Conservation (phyloP, 2,329 filamentous ascomycete genomes). For the Penicillium sp. region DNA sequence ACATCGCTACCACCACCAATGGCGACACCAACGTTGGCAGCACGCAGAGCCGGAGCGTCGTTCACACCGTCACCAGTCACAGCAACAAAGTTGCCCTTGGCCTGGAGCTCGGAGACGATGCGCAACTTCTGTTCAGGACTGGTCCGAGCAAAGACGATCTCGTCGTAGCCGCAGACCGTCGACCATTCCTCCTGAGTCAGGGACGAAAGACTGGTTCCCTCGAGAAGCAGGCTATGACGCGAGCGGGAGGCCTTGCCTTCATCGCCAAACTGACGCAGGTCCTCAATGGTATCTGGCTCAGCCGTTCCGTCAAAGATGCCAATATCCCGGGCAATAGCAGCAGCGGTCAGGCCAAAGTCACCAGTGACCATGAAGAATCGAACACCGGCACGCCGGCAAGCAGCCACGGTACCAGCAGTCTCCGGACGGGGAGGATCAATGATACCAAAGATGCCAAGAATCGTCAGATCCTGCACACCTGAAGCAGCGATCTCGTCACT, state of each 20-base stretch:
- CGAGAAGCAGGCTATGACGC: conserved; percentile 63
- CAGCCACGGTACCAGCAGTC: conserved; percentile 38
- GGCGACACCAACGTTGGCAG: conserved; percentile 40
- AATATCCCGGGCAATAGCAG: conserved; percentile 48
- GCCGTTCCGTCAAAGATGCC: conserved; percentile 48
- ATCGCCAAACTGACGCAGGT: conserved; percentile 49
- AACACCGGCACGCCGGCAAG: conserved; percentile 43
- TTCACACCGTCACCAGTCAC: conserved; percentile 46
- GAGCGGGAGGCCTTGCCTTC: conserved; percentile 29
- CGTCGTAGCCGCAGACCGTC: conserved; percentile 59
- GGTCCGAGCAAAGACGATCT: conserved; percentile 53
- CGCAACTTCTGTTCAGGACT: conserved; percentile 50
- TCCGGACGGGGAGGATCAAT: conserved; percentile 47
- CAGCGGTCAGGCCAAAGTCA: conserved; percentile 47
- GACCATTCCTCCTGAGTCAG: conserved; percentile 72
- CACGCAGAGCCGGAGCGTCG: conserved; percentile 40
- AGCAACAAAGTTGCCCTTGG: conserved; percentile 46
- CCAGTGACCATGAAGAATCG: conserved; percentile 52
- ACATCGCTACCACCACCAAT: conserved; percentile 47
- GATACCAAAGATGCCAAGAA: conserved; percentile 58
- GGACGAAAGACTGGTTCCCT: conserved; percentile 66
- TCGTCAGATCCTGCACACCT: conserved; percentile 49
- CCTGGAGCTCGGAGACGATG: conserved; percentile 48
- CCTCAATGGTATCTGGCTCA: conserved; percentile 59
- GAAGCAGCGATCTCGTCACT: conserved; percentile 53